Evolutionary conservation across 2,329 filamentous ascomycete species (phyloP), one percentile per base, ranked within the genome.

Genomic region (Fusarium oligoseptatum): DNA sequence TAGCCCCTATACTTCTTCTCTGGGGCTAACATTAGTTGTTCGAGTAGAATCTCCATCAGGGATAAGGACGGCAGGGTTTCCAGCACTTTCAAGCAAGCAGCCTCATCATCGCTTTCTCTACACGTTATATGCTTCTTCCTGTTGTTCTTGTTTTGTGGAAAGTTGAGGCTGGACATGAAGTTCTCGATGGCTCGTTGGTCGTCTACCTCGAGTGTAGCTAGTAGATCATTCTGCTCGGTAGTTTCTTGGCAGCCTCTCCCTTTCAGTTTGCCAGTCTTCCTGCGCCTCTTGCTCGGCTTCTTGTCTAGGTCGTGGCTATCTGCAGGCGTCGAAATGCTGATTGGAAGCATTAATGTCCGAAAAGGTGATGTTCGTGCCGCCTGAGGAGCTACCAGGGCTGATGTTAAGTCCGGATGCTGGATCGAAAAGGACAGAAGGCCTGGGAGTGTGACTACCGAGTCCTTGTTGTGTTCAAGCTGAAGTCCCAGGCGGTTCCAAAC

Each of bases 331-430:
- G 66, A 65, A 15, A 82, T 48, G 41, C 79, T 64, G 34, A 84
- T 62, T 4, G 70, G 68, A 45, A 81, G 76, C n/a, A 68, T 67
- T 20, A 80, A 72, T 29, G 74, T 74, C 43, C 70, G 74, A 45
- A 85, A 80, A 2, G 75, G 74, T 1, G 79, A 78, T 7, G 72
- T 77, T 4, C 60, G 48, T 1, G 81, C 78, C 2, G 68, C 73
- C 1, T 58, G 50, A 1, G 83, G 83, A 7, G 80, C 72, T 7
- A 78, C 32, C 27, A 83, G 61, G 17, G 78, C 71, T 4, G 83
- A 84, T 0, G 76, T 75, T 20, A 83, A 57, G 43, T 81, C 78
- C 4, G 81, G 78, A 61, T 85, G 84, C 58, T 84, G 80, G 9
- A 85, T 77, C 1, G 80, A 82, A 45, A 84, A 84, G 1, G 71